phyloP scores from a whole-genome alignment of 768 basidiomycete species.

The Amanita polypyramis region DNA sequence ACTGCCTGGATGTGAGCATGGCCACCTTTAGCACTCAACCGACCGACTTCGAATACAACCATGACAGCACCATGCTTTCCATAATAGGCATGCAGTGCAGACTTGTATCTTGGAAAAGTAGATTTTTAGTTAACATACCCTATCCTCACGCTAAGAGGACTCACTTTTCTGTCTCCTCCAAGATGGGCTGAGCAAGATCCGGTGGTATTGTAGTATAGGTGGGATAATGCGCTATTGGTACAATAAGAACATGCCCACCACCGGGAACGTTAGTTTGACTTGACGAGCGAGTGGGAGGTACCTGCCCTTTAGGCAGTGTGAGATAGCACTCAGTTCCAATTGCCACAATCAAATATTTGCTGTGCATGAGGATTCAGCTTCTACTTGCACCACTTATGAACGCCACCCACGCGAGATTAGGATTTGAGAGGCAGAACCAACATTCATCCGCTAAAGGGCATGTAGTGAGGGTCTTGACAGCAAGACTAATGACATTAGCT shows the following conservation, averaged over 20 bases:
- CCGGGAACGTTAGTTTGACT: constrained; percentile 64
- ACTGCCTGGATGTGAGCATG: constrained; percentile 91
- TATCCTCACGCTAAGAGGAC: constrained; percentile 7
- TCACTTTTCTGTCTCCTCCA: constrained; percentile 73
- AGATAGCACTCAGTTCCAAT: constrained; percentile 93
- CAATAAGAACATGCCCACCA: constrained; percentile 90
- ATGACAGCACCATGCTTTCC: constrained; percentile 56
- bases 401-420: constrained; percentile 64
- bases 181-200: constrained; percentile 64
- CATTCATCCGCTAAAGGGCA: constrained; percentile 69
- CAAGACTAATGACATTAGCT: constrained; percentile 18
- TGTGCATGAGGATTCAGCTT: constrained; percentile 18
- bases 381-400: constrained; percentile 1
- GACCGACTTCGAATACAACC: constrained; percentile 82
- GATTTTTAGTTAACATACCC: neutral
- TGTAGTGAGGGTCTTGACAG: constrained; percentile 3
- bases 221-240: constrained; percentile 89
- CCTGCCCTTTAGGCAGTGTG: constrained; percentile 93
- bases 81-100: constrained; percentile 62
- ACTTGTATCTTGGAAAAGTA: constrained; percentile 52
- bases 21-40: constrained; percentile 76
- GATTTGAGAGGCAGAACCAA: constrained; percentile 98
- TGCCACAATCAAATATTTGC: constrained; percentile 91
- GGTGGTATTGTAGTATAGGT: constrained; percentile 75
- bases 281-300: constrained; percentile 67